phyloP scores from a whole-genome alignment of 192 early-diverging fungal species.

The Dissophora globulifera region DNA sequence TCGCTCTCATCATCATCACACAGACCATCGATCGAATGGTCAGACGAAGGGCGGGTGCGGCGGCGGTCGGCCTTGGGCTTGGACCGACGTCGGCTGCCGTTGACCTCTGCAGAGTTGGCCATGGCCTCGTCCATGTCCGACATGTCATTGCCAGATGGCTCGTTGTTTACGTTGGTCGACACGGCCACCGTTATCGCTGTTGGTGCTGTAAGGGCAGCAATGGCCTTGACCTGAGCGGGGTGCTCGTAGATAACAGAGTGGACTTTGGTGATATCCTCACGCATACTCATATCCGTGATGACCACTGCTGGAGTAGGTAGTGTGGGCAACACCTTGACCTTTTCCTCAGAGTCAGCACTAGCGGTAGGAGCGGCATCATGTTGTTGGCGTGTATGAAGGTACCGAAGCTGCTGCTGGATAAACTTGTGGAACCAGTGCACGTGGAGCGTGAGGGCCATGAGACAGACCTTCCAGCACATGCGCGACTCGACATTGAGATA shows the following conservation, averaged over 20 bases:
- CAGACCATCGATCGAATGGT: background rate
- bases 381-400: constrained; percentile 16
- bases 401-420: constrained; percentile 41
- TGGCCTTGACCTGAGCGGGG: background rate
- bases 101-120: constrained; percentile 10
- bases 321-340: background rate
- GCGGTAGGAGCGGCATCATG: no score
- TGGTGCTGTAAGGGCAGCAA: no score
- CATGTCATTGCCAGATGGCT: background rate
- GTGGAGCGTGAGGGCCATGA: constrained; percentile 31
- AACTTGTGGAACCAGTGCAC: constrained; percentile 47
- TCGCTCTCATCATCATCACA: background rate
- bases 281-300: no score
- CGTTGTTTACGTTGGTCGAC: background rate
- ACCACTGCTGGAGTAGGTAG: no score
- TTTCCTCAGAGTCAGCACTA: no score
- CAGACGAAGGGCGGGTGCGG: background rate
- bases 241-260: background rate
- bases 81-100: constrained; percentile 3
- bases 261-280: no score
- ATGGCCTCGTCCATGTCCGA: background rate
- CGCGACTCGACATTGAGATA: constrained; percentile 39
- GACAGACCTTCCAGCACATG: constrained; percentile 37
- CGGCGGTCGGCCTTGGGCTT: constrained; percentile 1
- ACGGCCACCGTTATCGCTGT: background rate